Base-by-base conservation (phyloP, 2,329 filamentous ascomycete genomes). In the Aureobasidium sp. region DNA sequence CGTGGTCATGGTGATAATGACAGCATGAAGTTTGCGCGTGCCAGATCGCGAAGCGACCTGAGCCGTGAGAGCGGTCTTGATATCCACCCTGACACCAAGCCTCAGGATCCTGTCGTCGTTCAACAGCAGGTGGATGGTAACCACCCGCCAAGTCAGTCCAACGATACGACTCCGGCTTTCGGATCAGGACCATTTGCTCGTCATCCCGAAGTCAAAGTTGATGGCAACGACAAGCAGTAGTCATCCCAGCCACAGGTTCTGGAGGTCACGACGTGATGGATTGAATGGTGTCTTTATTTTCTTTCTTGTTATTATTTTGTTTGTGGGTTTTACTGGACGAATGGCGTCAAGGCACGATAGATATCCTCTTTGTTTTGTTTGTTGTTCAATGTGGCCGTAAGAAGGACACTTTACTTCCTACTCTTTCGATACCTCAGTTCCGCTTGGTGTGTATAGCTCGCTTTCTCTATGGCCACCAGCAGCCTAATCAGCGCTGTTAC, bases 11-110 rank as follows among this genome's bases (percentile, higher is more conserved):
- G 77, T 57, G 74, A 77, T 31, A 64, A 52, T 48, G 75, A 75
- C 61, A 76, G 75, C 8, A 64, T 76, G 47, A 74, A 71, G 42
- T 78, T 69, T 45, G 58, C 67, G 11, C 67, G 69, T 22, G 68
- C 69, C 15, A 64, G 68, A n/a, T 71, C 69, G 15, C 69, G 68
- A 63, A 69, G 68, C 58, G 68, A 71, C 57, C 56, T 71, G 53
- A 68, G 65, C 47, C 67, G 67, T 42, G 68, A 70, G 64, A 1
- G 73, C 74, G 41, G 78, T 72, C 59, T 81, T 56, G 78, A 81
- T 42, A 70, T 79, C 5, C 80, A 82, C 63, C 78, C 80, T 0
- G 77, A 76, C 22, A 82, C 80, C 5, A 78, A 75, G 61, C 69
- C 76, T 2, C 76, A 75, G 45, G 79, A 82, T 63, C 75, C 74